phyloP scores from a whole-genome alignment of 2,329 filamentous ascomycete genomes.

The Rugonectria rugulosa region DNA sequence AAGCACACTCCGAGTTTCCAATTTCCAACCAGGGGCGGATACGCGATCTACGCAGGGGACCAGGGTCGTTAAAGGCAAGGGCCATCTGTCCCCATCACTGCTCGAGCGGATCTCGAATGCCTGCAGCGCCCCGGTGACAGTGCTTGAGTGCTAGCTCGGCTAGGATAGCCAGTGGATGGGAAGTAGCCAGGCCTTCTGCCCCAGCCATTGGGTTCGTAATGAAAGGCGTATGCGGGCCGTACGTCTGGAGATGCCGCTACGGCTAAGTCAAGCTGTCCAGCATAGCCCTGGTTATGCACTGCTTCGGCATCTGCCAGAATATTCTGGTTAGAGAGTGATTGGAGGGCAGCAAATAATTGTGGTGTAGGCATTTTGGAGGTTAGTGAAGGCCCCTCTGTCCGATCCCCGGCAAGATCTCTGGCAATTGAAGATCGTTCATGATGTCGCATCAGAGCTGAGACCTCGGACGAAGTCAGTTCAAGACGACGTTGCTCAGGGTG shows the following conservation, averaged over 20 bases:
- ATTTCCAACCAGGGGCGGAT: constrained; percentile 25
- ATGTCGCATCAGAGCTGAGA: too few species aligned
- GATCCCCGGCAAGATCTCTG: too few species aligned
- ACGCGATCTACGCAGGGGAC: constrained; percentile 40
- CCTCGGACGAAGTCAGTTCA: too few species aligned
- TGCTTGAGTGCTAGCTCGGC: constrained; percentile 19
- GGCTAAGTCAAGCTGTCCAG: constrained; percentile 4
- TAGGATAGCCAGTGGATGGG: constrained; percentile 10
- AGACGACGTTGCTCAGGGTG: too few species aligned
- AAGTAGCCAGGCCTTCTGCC: constrained; percentile 12
- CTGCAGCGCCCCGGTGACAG: constrained; percentile 27
- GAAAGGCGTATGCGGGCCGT: constrained; percentile 16
- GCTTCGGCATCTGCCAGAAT: neutral
- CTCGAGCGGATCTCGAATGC: constrained; percentile 35
- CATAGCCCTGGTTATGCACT: constrained; percentile 6
- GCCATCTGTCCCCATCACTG: constrained; percentile 25
- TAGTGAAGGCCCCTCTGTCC: too few species aligned
- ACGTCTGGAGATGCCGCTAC: constrained; percentile 17
- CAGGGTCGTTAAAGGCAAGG: constrained; percentile 32
- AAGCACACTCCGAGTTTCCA: constrained; percentile 5
- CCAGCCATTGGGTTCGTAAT: constrained; percentile 9
- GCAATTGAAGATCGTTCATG: too few species aligned
- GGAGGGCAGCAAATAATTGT: too few species aligned
- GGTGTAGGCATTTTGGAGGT: too few species aligned
- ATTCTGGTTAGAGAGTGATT: too few species aligned